phyloP scores from a whole-genome alignment of 495 filamentous ascomycete species.

The Staphylotrichum longicolle region DNA sequence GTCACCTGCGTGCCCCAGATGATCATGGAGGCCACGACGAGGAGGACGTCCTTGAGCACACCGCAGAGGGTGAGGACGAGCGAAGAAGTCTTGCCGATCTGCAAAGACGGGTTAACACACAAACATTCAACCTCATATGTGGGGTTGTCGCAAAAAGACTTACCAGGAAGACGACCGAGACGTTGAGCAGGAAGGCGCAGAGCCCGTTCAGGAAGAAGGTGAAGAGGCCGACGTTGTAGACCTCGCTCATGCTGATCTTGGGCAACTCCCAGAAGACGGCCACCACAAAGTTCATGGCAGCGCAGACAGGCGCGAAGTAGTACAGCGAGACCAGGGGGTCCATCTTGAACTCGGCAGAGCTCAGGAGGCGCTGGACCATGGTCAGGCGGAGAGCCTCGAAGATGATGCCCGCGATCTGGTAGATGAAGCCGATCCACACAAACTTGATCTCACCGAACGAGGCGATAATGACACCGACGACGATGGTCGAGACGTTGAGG shows the following conservation, averaged over 20 bases:
- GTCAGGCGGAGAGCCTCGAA: conserved; percentile 90
- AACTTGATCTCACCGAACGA: conserved; percentile 93
- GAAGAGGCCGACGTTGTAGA: conserved; percentile 71
- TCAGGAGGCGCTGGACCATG: conserved; percentile 86
- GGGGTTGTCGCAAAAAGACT: conserved; percentile 33
- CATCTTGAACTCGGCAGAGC: conserved; percentile 94
- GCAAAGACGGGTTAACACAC: conserved; percentile 30
- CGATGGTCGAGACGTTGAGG: conserved; percentile 82
- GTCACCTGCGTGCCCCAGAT: conserved; percentile 86
- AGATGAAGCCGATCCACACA: conserved; percentile 79
- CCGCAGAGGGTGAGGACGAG: conserved; percentile 96
- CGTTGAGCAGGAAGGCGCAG: conserved; percentile 84
- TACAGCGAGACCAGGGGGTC: conserved; percentile 93
- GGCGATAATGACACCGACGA: conserved; percentile 84
- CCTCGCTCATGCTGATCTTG: conserved; percentile 63
- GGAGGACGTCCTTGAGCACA: conserved; percentile 96
- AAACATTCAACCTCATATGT: no score
- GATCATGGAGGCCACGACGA: conserved; percentile 83
- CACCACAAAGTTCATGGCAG: conserved; percentile 79
- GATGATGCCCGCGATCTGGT: conserved; percentile 77
- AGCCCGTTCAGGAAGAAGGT: conserved; percentile 77
- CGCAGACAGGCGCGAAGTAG: conserved; percentile 93
- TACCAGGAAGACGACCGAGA: conserved; percentile 93
- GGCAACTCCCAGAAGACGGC: conserved; percentile 78
- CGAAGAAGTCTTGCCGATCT: conserved; percentile 97